phyloP scores from a whole-genome alignment of 495 filamentous ascomycete species.

The Glonium stellatum region DNA sequence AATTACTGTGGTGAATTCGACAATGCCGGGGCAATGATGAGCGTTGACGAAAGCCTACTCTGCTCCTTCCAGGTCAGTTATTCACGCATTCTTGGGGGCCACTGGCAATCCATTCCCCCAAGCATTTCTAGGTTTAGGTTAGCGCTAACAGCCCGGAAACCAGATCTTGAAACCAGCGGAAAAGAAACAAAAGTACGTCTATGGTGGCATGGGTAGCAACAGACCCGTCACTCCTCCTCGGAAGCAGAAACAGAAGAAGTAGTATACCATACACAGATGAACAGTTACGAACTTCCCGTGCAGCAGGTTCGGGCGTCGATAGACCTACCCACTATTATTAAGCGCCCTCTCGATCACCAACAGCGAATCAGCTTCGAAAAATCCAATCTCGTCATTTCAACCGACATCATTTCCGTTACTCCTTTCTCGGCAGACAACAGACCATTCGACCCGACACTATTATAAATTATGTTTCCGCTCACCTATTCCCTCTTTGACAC shows the following conservation, averaged over 20 bases:
- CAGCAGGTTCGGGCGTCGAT: constrained; percentile 97
- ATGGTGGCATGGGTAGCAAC: constrained; percentile 79
- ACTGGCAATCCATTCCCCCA: not conserved
- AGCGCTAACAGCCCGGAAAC: constrained; percentile 8
- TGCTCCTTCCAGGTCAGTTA: constrained; percentile 94
- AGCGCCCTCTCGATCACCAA: constrained; percentile 16
- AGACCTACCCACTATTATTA: constrained; percentile 41
- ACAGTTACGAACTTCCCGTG: constrained; percentile 69
- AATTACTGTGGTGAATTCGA: constrained; percentile 99
- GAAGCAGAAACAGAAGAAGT: constrained; percentile 73
- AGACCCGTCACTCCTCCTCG: constrained; percentile 83
- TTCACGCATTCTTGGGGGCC: not conserved
- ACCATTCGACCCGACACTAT: constrained; percentile 9
- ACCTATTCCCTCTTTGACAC: constrained; percentile 5
- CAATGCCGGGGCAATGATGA: constrained; percentile 99
- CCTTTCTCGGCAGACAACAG: constrained; percentile 19
- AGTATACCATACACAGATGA: constrained; percentile 48
- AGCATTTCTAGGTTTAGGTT: not conserved
- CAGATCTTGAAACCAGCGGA: constrained; percentile 99
- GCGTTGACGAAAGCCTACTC: constrained; percentile 96
- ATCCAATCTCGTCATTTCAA: constrained; percentile 3
- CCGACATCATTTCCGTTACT: constrained; percentile 26
- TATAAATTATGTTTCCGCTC: constrained; percentile 2
- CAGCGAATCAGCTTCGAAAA: constrained; percentile 16
- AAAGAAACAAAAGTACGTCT: constrained; percentile 99